These are phyloP conservation scores for Zychaea mexicana DNA, from an alignment of 371 early-diverging fungal genomes.

Conservation along the genomic window DNA sequence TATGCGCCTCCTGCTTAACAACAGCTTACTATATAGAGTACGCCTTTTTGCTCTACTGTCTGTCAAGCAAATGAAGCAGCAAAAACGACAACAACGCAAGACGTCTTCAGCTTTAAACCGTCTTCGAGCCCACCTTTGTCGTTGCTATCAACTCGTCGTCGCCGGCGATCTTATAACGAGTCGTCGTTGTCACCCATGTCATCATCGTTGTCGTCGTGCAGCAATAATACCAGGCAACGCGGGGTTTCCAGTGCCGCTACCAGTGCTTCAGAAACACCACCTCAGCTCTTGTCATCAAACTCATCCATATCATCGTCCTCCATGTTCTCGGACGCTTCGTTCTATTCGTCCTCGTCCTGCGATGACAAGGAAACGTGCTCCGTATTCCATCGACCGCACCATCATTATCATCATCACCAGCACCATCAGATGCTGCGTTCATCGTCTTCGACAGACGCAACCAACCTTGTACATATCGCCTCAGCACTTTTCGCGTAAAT, in stretches of 20 bases:
- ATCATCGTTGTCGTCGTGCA: no score
- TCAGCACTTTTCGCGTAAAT: neutral
- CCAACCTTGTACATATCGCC: neutral
- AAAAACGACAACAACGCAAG: neutral
- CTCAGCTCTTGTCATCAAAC: neutral
- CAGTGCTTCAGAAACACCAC: neutral
- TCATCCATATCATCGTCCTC: neutral
- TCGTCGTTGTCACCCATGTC: neutral
- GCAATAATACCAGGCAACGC: no score
- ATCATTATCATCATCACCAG: neutral
- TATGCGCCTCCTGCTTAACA: no score
- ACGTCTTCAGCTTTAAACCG: neutral
- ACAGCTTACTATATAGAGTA: no score
- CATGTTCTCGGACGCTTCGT: neutral
- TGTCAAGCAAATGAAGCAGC: slow-evolving; percentile 14
- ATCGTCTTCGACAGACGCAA: neutral
- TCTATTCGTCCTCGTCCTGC: neutral
- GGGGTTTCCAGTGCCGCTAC: neutral
- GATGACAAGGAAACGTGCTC: neutral
- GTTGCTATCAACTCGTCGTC: neutral
- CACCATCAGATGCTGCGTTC: neutral
- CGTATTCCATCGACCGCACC: neutral
- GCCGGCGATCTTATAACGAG: neutral
- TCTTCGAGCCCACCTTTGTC: neutral
- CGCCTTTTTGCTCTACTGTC: slow-evolving; percentile 8